Base-by-base conservation (phyloP, 345 rosid genomes). In the Arabidopsis suecica region DNA sequence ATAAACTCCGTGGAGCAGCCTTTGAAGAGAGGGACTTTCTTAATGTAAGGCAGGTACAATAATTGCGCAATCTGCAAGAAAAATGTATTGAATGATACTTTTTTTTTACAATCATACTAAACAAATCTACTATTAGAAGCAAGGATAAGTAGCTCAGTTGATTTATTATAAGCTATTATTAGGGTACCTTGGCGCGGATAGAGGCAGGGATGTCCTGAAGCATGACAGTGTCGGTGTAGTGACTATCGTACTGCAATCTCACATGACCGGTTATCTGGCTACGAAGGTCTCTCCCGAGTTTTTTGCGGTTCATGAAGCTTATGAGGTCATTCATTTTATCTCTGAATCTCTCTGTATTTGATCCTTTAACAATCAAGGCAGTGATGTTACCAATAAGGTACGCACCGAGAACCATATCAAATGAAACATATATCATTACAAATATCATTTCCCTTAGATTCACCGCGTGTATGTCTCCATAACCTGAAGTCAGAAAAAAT, bases 381-480 rank as follows among this genome's bases (percentile, higher is more conserved):
- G 99, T 95, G 89, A 92, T 95, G 83, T 95, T 95, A 80, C 99
- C 99, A 34, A 92, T 89, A 74, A 95, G 81, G 81, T 95, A 95
- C 12, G 99, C 98, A 60, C 99, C 94, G 6, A 95, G 93, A 84
- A 95, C 82, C 99, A 95, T 95, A 80, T 95, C 99, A 47, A 95
- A 88, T 6, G 99, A 95, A 63, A 92, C 93, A 77, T 81, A 95
- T 45, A 87, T 74, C 99, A 95, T 95, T 63, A 92, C 62, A 32
- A 95, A 95, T 81, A 95, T 89, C 99, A 95, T 95, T 83, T 95
- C 99, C 84, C 99, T 89, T 63, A 90, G 1, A 73, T 95, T 95
- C 73, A 95, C 97, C 3, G 99, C 99, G 58, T 92, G 99, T 76
- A 95, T 86, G 50, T 95, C 99, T 85, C 99, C 99, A 83, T 95